Evolutionary conservation across 768 basidiomycete genomes (phyloP).

Genomic region (Auriculariales sp.): DNA sequence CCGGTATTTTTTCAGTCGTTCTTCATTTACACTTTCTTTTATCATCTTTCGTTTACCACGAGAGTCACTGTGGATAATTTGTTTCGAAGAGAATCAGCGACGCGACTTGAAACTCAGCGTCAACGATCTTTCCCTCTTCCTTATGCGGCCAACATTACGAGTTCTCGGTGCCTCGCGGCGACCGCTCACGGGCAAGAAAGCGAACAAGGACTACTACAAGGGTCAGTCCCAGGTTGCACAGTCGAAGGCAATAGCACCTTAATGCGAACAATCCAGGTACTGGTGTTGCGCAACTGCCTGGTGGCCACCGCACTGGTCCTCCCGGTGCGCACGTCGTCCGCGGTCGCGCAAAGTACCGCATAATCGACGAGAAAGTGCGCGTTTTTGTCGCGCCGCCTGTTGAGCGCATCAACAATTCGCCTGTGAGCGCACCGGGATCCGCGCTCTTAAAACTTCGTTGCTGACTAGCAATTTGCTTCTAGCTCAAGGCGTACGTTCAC

Average conservation of each 20-base stretch:
- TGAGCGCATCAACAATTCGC: constrained; percentile 40
- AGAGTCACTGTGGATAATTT: neutral
- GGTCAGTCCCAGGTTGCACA: constrained; percentile 30
- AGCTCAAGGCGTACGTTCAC: constrained; percentile 65
- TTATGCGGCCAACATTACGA: constrained; percentile 57
- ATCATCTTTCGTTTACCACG: no score
- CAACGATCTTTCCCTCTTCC: neutral
- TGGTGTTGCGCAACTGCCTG: constrained; percentile 68
- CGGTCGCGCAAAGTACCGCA: constrained; percentile 61
- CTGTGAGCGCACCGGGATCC: constrained; percentile 28
- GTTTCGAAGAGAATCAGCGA: neutral
- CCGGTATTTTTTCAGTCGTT: neutral
- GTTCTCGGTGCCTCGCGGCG: constrained; percentile 66
- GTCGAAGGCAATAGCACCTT: neutral
- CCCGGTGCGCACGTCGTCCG: constrained; percentile 71
- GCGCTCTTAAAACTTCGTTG: neutral
- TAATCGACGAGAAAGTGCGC: constrained; percentile 72
- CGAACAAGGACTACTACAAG: constrained; percentile 95
- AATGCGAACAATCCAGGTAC: constrained; percentile 37
- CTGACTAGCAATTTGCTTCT: neutral
- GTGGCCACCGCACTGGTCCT: constrained; percentile 75
- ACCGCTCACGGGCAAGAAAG: constrained; percentile 72
- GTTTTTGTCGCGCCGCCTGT: constrained; percentile 72
- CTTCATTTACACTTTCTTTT: neutral
- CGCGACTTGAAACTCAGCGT: neutral